Conservation (phyloP, 1,284 basidiomycete species). For the Papiliotrema flavescens region DNA sequence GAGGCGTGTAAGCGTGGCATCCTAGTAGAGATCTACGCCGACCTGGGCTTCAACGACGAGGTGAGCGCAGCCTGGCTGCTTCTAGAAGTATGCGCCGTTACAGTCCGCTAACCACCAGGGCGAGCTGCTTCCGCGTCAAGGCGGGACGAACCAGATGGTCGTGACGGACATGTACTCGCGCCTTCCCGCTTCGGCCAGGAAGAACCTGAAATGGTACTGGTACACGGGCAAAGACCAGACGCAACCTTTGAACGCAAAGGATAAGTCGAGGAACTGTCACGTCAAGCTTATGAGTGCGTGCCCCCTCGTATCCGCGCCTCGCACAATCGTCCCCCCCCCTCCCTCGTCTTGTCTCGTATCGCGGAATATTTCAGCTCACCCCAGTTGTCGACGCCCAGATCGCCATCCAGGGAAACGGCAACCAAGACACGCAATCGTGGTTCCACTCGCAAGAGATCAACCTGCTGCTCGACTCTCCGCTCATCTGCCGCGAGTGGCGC, state of each 20-base stretch:
- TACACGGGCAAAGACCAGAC: conserved; percentile 57
- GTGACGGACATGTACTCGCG: conserved; percentile 60
- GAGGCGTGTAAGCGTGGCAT: conserved; percentile 62
- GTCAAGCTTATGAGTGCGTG: conserved; percentile 62
- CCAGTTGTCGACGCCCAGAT: conserved; percentile 59
- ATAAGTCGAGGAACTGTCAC: conserved; percentile 67
- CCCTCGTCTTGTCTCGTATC: no score
- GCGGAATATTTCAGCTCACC: no score
- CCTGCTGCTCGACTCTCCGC: conserved; percentile 62
- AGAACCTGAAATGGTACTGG: conserved; percentile 62
- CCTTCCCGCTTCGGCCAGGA: conserved; percentile 52
- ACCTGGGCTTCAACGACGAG: conserved; percentile 62
- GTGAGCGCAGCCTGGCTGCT: conserved; percentile 7
- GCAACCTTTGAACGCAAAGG: conserved; percentile 60
- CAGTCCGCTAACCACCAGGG: conserved; percentile 12
- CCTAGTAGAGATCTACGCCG: conserved; percentile 61
- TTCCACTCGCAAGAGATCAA: conserved; percentile 73
- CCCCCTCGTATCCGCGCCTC: no score
- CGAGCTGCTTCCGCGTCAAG: conserved; percentile 61
- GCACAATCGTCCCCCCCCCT: no score
- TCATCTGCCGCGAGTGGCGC: conserved; percentile 61
- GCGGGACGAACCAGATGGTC: conserved; percentile 69
- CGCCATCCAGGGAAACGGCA: conserved; percentile 54
- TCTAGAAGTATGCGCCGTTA: no score
- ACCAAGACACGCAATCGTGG: conserved; percentile 63